Base-by-base conservation (phyloP, 2,329 filamentous ascomycete genomes). In the Grosmannia clavigera region DNA sequence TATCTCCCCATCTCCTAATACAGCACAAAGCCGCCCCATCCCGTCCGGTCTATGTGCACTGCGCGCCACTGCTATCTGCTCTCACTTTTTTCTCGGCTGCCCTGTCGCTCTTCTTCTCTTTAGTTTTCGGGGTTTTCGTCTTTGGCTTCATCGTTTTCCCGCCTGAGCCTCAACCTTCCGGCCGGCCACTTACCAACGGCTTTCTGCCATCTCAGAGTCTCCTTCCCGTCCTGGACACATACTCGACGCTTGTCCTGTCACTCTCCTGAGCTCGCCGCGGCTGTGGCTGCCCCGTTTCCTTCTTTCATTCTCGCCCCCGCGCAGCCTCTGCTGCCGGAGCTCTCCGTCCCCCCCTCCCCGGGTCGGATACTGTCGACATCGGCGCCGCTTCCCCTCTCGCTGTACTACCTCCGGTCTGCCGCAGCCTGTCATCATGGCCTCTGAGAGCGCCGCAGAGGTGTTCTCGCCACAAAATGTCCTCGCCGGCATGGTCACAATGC, bases 401-500 rank as follows among this genome's bases (percentile, higher is more conserved):
- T n/a, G 16, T 43, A 10, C 14, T 16, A 12, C 57, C 14, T n/a
- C 19, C 31, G 12, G 7, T 46, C 19, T 22, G 31, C 22, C 4
- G 10, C 27, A n/a, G 9, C 62, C 63, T 64, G 60, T 64, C 63
- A 66, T 61, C 71, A 92, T 92, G 88, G 85, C 88, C 70, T 73
- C 81, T 68, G 84, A 80, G 71, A 77, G 78, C 66, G 75, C 79
- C 65, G 81, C 84, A 73, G 84, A 87, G 75, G 82, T 83, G 73
- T 95, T 94, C 75, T 83, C 84, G 74, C 88, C 90, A 64, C 73
- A 76, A 54, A 78, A 79, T 70, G 90, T 99, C 67, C 80, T 97
- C 68, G 85, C 87, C 67, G 94, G 92, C 64, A 86, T 97, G 75
- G 83, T 86, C 70, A 94, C 92, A 64, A 96, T 99, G 92, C 86